phyloP scores from a whole-genome alignment of 2,329 filamentous ascomycete species.

The Aspergillus bombycis region DNA sequence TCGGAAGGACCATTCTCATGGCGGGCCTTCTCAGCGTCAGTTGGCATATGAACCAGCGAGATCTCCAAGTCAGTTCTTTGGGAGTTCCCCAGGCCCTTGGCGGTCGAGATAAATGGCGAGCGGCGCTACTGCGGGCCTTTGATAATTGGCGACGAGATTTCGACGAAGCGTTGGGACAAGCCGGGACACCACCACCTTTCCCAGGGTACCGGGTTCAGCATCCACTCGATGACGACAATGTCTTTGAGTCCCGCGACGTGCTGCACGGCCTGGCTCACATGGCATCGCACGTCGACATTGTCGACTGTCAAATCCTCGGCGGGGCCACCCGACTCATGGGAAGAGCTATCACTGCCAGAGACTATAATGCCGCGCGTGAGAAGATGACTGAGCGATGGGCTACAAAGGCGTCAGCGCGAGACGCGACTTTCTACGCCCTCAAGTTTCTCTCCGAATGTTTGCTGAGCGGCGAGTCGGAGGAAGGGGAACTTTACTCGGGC shows the following conservation, averaged over 20 bases:
- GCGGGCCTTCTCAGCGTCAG: slow-evolving; percentile 88
- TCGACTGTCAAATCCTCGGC: slow-evolving; percentile 96
- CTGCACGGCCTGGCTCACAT: slow-evolving; percentile 94
- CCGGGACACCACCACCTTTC: slow-evolving; percentile 31
- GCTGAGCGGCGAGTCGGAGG: slow-evolving; percentile 55
- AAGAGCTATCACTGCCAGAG: slow-evolving; percentile 78
- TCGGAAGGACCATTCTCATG: slow-evolving; percentile 92
- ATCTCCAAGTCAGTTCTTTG: slow-evolving; percentile 86
- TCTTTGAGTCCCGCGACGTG: slow-evolving; percentile 86
- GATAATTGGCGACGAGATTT: slow-evolving; percentile 94
- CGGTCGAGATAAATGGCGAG: slow-evolving; percentile 87
- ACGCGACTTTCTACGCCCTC: slow-evolving; percentile 89
- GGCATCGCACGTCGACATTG: slow-evolving; percentile 95
- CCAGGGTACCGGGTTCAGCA: slow-evolving; percentile 31
- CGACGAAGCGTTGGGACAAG: slow-evolving; percentile 73
- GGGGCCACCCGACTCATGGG: slow-evolving; percentile 83
- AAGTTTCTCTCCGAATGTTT: slow-evolving; percentile 82
- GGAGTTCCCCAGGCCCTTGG: slow-evolving; percentile 80
- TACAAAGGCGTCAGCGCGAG: slow-evolving; percentile 80
- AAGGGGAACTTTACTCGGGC: slow-evolving; percentile 67
- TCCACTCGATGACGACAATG: slow-evolving; percentile 63
- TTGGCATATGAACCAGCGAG: slow-evolving; percentile 97
- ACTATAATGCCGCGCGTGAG: slow-evolving; percentile 76
- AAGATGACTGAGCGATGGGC: slow-evolving; percentile 91
- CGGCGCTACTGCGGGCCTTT: slow-evolving; percentile 81